Evolutionary conservation across 345 rosid species (phyloP).

Genomic region (Rhodamnia argentea): DNA sequence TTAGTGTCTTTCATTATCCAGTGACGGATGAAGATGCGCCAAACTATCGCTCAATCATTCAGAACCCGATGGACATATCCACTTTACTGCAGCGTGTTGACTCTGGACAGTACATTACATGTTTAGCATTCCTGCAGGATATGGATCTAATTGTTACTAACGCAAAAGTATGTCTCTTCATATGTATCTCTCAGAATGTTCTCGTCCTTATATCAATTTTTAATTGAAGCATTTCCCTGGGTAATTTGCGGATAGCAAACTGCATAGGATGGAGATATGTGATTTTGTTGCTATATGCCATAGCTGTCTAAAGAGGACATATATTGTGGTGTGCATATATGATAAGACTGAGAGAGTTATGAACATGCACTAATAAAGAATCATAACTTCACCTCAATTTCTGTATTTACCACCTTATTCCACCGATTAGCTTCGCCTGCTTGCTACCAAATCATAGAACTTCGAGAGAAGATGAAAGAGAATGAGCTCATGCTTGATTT

Average conservation of each 20-base stretch:
- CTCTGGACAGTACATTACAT: slow-evolving; percentile 75
- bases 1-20: slow-evolving; percentile 87
- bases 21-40: slow-evolving; percentile 98
- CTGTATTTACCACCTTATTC: neutral
- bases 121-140: slow-evolving; percentile 80
- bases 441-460: neutral
- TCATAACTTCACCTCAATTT: neutral
- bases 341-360: neutral
- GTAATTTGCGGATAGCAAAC: neutral
- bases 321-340: neutral
- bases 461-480: neutral
- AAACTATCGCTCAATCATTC: slow-evolving; percentile 74
- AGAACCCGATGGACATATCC: slow-evolving; percentile 93
- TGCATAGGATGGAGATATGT: neutral
- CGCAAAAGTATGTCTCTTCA: slow-evolving; percentile 57
- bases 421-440: neutral
- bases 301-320: neutral
- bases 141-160: slow-evolving; percentile 80
- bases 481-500: neutral
- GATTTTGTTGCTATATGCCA: neutral
- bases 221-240: neutral
- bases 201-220: neutral
- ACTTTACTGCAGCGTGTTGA: slow-evolving; percentile 87
- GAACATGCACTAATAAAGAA: neutral
- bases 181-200: neutral